A percentile compares a stretch with the other conserved stretches of the same genome.
Evolutionary conservation across 2,329 filamentous ascomycete species (phyloP).

Genomic region (Canariomyces notabilis): DNA sequence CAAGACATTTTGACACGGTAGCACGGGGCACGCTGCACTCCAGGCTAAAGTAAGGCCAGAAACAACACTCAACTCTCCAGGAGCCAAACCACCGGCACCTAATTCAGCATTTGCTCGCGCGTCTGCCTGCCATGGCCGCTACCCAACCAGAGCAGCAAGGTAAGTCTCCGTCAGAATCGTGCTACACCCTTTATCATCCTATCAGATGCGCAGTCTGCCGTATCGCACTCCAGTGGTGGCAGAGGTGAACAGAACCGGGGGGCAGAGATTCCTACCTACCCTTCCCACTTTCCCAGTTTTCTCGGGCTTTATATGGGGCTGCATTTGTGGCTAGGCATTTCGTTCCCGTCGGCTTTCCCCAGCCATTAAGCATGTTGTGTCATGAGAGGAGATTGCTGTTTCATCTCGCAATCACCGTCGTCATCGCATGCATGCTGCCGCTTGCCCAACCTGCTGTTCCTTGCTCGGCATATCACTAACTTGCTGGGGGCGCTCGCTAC

Average conservation of each 20-base stretch:
- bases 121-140: slow-evolving; percentile 21
- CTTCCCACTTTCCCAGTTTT: slow-evolving; percentile 25
- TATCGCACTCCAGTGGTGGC: slow-evolving; percentile 9
- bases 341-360: slow-evolving; percentile 35
- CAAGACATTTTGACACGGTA: slow-evolving; percentile 24
- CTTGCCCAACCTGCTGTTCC: slow-evolving; percentile 19
- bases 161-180: slow-evolving; percentile 16
- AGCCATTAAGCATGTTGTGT: slow-evolving; percentile 38
- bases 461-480: slow-evolving; percentile 21
- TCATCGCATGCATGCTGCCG: slow-evolving; percentile 39
- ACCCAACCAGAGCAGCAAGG: slow-evolving; percentile 25
- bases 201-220: slow-evolving; percentile 2
- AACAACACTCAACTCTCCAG: slow-evolving; percentile 8
- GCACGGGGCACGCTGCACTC: slow-evolving; percentile 13
- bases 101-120: slow-evolving; percentile 11
- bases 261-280: slow-evolving; percentile 15
- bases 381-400: slow-evolving; percentile 43
- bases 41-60: no score
- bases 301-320: slow-evolving; percentile 9
- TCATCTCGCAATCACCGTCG: slow-evolving; percentile 41
- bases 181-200: slow-evolving; percentile 13
- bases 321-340: slow-evolving; percentile 17
- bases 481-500: no score
- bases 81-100: slow-evolving; percentile 9
- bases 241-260: slow-evolving; percentile 5